phyloP scores from a whole-genome alignment of 1,284 basidiomycete genomes.

The Apiotrichum mycotoxinovorans region DNA sequence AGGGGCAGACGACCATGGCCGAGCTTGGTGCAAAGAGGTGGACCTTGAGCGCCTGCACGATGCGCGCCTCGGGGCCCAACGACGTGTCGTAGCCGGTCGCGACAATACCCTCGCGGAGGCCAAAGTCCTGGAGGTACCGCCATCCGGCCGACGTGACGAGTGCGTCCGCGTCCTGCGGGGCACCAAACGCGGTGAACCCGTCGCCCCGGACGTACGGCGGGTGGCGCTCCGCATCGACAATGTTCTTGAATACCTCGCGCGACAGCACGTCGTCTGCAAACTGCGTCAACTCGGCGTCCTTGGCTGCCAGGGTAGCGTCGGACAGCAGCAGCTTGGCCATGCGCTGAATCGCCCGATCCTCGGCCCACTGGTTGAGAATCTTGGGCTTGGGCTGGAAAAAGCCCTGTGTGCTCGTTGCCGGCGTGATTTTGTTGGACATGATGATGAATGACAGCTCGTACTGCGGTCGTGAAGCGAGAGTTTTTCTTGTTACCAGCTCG shows the following conservation, averaged over 20 bases:
- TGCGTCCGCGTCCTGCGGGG: constrained; percentile 9
- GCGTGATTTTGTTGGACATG: neutral
- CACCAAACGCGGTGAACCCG: constrained; percentile 17
- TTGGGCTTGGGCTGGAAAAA: constrained; percentile 16
- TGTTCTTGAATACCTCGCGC: constrained; percentile 1
- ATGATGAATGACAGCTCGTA: no score
- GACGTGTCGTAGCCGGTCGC: constrained; percentile 14
- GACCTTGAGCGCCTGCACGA: constrained; percentile 18
- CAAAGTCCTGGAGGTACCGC: constrained; percentile 18
- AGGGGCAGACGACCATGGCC: constrained; percentile 15
- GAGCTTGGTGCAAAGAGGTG: constrained; percentile 10
- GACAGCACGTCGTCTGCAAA: constrained; percentile 12
- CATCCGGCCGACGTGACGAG: constrained; percentile 17
- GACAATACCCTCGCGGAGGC: constrained; percentile 13
- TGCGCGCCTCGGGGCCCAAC: constrained; percentile 12
- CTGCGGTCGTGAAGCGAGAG: no score
- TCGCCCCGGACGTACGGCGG: constrained; percentile 12
- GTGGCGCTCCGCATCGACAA: constrained; percentile 19
- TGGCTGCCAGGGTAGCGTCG: neutral
- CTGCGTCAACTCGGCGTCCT: neutral
- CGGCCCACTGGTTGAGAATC: constrained; percentile 5
- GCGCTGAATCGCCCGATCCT: constrained; percentile 10
- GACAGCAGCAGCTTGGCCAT: constrained; percentile 8
- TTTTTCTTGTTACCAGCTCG: no score
- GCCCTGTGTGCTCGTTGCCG: constrained; percentile 5